These are phyloP conservation scores for Takashimella koratensis DNA, from an alignment of 1,284 basidiomycete species.

Conservation along the genomic window DNA sequence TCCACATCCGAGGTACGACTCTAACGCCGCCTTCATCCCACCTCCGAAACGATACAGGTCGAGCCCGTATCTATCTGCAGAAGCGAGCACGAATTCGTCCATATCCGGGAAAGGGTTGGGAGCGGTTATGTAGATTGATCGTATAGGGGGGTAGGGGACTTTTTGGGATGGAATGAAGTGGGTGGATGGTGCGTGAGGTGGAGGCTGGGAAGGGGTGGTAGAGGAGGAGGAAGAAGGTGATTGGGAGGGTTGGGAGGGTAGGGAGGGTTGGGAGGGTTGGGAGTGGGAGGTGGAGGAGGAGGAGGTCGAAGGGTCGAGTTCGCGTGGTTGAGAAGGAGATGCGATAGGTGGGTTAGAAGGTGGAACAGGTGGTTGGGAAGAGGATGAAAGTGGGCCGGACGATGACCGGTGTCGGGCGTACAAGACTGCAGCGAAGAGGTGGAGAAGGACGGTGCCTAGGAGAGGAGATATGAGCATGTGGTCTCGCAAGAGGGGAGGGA, in stretches of 20 bases:
- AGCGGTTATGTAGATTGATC: slow-evolving; percentile 83
- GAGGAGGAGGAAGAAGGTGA: slow-evolving; percentile 6
- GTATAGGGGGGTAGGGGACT: slow-evolving; percentile 56
- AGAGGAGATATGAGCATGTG: too few species aligned
- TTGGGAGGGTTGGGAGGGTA: slow-evolving; percentile 3
- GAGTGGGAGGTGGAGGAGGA: too few species aligned
- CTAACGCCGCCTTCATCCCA: slow-evolving; percentile 77
- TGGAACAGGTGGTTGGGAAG: background rate
- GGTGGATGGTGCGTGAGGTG: slow-evolving; percentile 16
- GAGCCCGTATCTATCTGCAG: slow-evolving; percentile 67
- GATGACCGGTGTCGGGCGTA: slow-evolving; percentile 43
- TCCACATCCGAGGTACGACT: slow-evolving; percentile 61
- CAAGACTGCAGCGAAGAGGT: slow-evolving; percentile 75
- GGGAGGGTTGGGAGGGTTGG: too few species aligned
- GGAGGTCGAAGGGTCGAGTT: too few species aligned
- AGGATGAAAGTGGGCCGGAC: too few species aligned
- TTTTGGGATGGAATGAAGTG: slow-evolving; percentile 1
- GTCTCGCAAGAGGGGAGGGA: too few species aligned
- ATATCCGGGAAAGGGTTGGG: slow-evolving; percentile 80
- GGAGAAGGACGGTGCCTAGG: slow-evolving; percentile 91
- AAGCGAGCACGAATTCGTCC: slow-evolving; percentile 75
- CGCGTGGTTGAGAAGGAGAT: slow-evolving; percentile 1
- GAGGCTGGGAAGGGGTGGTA: background rate
- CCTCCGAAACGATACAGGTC: slow-evolving; percentile 72
- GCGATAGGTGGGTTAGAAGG: background rate